A percentile compares a stretch with the other conserved stretches of the same genome.
These are phyloP conservation scores for Elsinoe fawcettii DNA, from an alignment of 2,329 filamentous ascomycete genomes.

Conservation along the genomic window DNA sequence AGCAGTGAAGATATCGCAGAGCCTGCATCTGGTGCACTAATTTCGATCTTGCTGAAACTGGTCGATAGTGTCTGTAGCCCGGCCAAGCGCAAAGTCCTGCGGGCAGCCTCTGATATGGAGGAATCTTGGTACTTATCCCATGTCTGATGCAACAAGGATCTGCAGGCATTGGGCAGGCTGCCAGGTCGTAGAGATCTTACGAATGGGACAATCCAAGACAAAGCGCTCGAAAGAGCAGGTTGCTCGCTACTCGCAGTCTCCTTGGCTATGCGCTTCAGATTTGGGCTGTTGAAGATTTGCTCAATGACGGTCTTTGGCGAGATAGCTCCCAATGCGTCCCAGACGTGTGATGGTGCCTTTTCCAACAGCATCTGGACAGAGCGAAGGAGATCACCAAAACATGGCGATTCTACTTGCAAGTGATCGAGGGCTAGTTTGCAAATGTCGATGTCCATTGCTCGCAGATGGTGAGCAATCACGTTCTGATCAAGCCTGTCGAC, in stretches of 20 bases:
- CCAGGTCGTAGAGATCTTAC: constrained; percentile 67
- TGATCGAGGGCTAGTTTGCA: constrained; percentile 55
- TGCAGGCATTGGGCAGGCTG: constrained; percentile 71
- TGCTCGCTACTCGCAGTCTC: constrained; percentile 46
- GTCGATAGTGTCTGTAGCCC: constrained; percentile 51
- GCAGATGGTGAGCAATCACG: constrained; percentile 68
- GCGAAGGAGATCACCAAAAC: constrained; percentile 62
- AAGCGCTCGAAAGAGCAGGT: constrained; percentile 51
- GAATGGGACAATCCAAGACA: constrained; percentile 72
- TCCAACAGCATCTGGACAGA: constrained; percentile 63
- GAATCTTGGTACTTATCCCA: constrained; percentile 56
- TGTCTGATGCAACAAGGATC: constrained; percentile 68
- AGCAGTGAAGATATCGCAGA: constrained; percentile 35
- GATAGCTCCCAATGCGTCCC: constrained; percentile 78
- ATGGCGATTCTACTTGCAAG: constrained; percentile 45
- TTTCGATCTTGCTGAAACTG: constrained; percentile 21
- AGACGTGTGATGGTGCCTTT: constrained; percentile 72
- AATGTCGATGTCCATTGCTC: constrained; percentile 67
- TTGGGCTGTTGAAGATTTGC: constrained; percentile 66
- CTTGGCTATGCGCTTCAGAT: constrained; percentile 53
- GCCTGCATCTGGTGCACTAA: constrained; percentile 28
- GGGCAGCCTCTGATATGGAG: constrained; percentile 49
- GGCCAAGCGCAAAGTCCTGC: constrained; percentile 55
- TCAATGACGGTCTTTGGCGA: constrained; percentile 76
- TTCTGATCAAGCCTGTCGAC: constrained; percentile 64